Evolutionary conservation across 2,329 filamentous ascomycete genomes (phyloP), one percentile per base, ranked within the genome.

Genomic region (Ophiosphaerella narmari): DNA sequence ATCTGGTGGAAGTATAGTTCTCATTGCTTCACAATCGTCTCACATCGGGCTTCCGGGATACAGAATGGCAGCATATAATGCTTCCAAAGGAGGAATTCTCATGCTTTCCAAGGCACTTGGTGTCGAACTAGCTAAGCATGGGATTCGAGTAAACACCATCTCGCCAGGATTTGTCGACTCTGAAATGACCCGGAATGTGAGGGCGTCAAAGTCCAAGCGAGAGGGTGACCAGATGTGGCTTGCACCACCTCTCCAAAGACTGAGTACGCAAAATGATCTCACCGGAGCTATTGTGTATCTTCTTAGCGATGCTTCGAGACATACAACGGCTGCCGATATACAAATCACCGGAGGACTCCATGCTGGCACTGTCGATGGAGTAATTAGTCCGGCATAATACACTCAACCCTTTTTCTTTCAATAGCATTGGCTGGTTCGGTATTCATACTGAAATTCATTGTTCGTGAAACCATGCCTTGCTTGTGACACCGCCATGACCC

Each of bases 301-400:
- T 13, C 54, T 80, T 21, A 75, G 74, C 39, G 77, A 80, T 57
- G 77, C 75, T 7, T 65, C 76, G 16, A 61, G 66, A 11, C 74
- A 75, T 52, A 79, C 75, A 3, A 78, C 76, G 0, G 75, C 71
- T 1, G 67, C 74, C 2, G 77, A 80, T 50, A 76, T 80, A 48
- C 63, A 66, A 3, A 76, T 79, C 21, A 78, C 75, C 1, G 78
- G 78, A 2, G 78, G 77, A 1, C 44, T 78, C 3, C 53, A 55
- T 39, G 53, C 53, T 46, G 53, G 53, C 16, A 55, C 53, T 7
- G 52, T 55, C 16, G 49, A 55, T 38, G 49, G 53, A 39, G 43
- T 52, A 11, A 52, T 55, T n/a, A 46, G 41, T 21, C 45, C 44
- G 3, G 11, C 39, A 38, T 41, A 23, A 46, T 33, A 6, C 18